Evolutionary conservation across 2,329 filamentous ascomycete species (phyloP).

Genomic region (Penicillium expansum): DNA sequence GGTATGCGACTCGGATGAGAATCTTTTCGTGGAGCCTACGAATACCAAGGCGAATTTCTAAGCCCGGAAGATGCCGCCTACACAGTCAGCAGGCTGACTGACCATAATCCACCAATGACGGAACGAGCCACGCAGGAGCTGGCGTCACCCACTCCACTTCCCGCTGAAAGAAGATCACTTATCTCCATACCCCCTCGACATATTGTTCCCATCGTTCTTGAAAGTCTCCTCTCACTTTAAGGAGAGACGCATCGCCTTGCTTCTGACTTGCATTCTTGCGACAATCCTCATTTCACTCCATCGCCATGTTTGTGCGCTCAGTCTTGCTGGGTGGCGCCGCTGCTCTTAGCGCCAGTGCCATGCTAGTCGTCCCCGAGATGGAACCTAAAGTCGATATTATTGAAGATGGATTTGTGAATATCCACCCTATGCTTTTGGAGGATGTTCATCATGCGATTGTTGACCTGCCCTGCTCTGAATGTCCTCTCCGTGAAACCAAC

Average conservation of each 20-base stretch:
- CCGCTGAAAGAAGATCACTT: conserved; percentile 8
- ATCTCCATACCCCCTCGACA: conserved; percentile 4
- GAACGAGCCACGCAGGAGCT: conserved; percentile 7
- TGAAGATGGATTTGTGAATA: conserved; percentile 22
- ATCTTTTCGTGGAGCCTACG: not conserved
- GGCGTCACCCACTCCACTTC: conserved; percentile 12
- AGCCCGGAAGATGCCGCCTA: not conserved
- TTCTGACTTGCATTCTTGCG: not conserved
- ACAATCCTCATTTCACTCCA: not conserved
- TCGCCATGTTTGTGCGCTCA: conserved; percentile 38
- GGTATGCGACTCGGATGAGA: not conserved
- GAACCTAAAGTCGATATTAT: conserved; percentile 20
- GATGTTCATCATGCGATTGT: conserved; percentile 29
- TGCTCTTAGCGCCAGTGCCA: conserved; percentile 37
- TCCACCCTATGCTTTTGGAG: conserved; percentile 27
- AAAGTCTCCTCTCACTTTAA: not conserved
- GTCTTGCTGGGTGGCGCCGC: conserved; percentile 33
- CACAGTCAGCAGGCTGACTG: conserved; percentile 7
- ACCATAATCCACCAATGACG: conserved; percentile 1
- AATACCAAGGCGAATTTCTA: not conserved
- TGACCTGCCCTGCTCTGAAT: conserved; percentile 38
- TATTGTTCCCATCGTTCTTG: not conserved
- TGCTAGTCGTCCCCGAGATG: conserved; percentile 40
- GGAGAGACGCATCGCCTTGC: not conserved
- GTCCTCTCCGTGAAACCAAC: conserved; percentile 36